Evolutionary conservation across 305 asterid species (phyloP), one percentile per base, ranked within the genome.

Genomic region (Fraxinus velutina): DNA sequence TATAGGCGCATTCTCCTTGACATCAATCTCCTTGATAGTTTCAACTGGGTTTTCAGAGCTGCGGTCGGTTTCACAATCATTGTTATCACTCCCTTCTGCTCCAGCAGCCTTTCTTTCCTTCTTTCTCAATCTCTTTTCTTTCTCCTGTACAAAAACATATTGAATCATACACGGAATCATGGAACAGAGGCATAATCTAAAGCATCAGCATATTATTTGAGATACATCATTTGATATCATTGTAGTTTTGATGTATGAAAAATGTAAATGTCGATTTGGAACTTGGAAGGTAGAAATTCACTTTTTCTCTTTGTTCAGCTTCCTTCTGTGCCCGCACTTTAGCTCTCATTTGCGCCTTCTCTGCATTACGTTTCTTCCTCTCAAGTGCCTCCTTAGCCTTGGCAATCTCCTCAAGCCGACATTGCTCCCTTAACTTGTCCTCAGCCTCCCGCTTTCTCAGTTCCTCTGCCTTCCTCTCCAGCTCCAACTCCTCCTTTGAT

Each of bases 301-400:
- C 95, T 92, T 91, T 91, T 81, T 90, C 93, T 85, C 79, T 89
- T 77, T 86, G 91, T 85, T 90, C 95, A 30, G 93, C 92, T 84
- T 90, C 95, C 84, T 88, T 91, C 82, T 78, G 91, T 2, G 95
- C 92, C 77, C 90, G 88, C 81, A 90, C 60, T 64, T 91, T 91
- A 47, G 91, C 91, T 82, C 91, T 86, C 81, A 75, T 30, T 64
- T 90, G 93, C 24, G 92, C 88, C 85, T 91, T 91, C 86, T 90
- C 92, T 6, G 90, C 92, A 71, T 47, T 86, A 42, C 90, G 88
- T 78, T 84, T 89, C 86, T 91, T 91, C 91, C 93, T 89, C 83
- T 91, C 95, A 24, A 88, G 81, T 10, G 95, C 95, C 83, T 91
- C 95, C 55, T 83, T 83, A 68, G 93, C 93, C 90, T 91, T 91